Evolutionary conservation across 495 filamentous ascomycete genomes (phyloP), one percentile per base, ranked within the genome.

Genomic region (Aspergillus egyptiacus): DNA sequence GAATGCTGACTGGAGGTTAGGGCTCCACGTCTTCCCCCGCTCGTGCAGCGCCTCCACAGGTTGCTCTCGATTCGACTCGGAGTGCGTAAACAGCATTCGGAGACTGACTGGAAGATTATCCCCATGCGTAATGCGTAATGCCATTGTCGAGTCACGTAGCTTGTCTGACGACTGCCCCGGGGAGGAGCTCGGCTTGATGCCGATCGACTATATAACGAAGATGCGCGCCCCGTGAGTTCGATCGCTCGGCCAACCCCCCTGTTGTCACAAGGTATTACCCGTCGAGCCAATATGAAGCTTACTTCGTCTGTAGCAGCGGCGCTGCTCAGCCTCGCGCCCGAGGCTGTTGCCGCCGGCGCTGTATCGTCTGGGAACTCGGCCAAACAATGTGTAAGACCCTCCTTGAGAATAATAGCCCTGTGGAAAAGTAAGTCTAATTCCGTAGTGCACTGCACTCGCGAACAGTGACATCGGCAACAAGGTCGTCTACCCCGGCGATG

Each of bases 271-370:
- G n/a, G n/a, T n/a, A n/a, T n/a, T n/a, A n/a, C n/a, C n/a, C n/a
- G n/a, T n/a, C n/a, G n/a, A n/a, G n/a, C n/a, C 10, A 44, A 25
- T n/a, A 51, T 51, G 48, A 43, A 38, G 48, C 28, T 44, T 28
- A 36, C 19, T 18, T 27, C 48, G 10, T n/a, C 39, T 22, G 48
- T 28, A 23, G 38, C 32, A 14, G 47, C 48, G 10, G 20, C 39
- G 20, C 48, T 51, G 15, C 38, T 51, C 30, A n/a, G 39, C 24
- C 13, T 51, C 38, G 30, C 41, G 30, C 47, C 47, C 4, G 38
- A 44, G 22, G 15, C 17, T 17, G 32, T 17, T 9, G 38, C 19
- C 2, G 18, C 15, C 5, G 9, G 17, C 20, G 14, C 34, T 18
- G 17, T 1, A 1, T 20, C 45, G 13, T 30, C 32, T 28, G 32